Evolutionary conservation across 2,329 filamentous ascomycete genomes (phyloP).

Genomic region (Fusarium pseudocircinatum): DNA sequence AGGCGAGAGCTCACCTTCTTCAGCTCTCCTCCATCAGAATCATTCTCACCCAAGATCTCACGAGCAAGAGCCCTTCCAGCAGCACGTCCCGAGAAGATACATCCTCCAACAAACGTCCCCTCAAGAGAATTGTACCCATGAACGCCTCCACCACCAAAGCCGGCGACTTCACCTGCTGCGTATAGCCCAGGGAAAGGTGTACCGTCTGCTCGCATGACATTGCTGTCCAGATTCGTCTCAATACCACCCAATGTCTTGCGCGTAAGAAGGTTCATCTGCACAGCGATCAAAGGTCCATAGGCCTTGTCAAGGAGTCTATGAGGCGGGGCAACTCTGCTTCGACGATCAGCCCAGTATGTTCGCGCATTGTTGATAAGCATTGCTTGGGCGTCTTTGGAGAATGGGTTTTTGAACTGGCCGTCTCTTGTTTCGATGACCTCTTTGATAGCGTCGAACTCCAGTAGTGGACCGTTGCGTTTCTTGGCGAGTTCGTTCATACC

Average conservation of each 20-base stretch:
- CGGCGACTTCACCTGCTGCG: conserved; percentile 68
- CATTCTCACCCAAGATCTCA: conserved; percentile 48
- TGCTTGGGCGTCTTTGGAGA: conserved; percentile 68
- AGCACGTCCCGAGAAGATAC: conserved; percentile 68
- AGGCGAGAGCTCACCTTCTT: conserved; percentile 10
- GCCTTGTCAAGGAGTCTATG: conserved; percentile 63
- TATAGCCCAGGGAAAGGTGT: conserved; percentile 63
- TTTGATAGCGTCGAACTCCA: conserved; percentile 57
- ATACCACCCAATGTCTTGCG: conserved; percentile 69
- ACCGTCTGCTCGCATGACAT: conserved; percentile 62
- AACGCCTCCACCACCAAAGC: conserved; percentile 70
- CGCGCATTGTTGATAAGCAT: conserved; percentile 69
- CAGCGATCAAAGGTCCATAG: conserved; percentile 68
- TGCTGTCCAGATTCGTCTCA: conserved; percentile 66
- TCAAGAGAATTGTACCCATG: conserved; percentile 71
- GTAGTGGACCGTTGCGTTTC: conserved; percentile 56
- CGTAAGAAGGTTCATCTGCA: conserved; percentile 68
- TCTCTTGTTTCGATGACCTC: conserved; percentile 64
- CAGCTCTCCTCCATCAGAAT: background rate
- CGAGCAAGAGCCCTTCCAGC: conserved; percentile 65
- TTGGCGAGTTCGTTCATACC: conserved; percentile 68
- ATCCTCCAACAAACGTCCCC: conserved; percentile 70
- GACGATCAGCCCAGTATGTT: conserved; percentile 63
- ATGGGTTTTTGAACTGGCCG: conserved; percentile 64
- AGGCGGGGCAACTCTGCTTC: conserved; percentile 61